phyloP scores from a whole-genome alignment of 345 rosid species.

The Gossypioides kirkii region DNA sequence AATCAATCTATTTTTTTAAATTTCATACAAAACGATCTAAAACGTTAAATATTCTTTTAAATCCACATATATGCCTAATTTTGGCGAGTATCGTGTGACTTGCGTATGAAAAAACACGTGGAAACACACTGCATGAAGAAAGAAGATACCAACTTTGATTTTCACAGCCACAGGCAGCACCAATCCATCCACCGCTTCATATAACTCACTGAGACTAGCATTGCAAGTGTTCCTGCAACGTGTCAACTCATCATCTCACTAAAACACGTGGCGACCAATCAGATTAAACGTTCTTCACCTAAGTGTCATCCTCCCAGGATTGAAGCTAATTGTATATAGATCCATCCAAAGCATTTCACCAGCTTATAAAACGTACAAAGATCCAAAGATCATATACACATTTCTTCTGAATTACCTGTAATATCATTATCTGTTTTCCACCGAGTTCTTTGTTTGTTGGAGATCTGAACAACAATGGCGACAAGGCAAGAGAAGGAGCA shows the following conservation, averaged over 20 bases:
- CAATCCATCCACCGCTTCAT: conserved; percentile 1
- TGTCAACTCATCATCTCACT: not conserved
- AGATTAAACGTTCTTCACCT: not conserved
- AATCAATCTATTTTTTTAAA: no score
- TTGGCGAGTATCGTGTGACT: no score
- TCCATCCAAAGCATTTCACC: not conserved
- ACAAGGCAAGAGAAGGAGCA: conserved; percentile 43
- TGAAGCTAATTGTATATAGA: not conserved
- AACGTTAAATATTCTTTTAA: no score
- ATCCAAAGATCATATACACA: not conserved
- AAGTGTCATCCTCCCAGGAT: conserved; percentile 17
- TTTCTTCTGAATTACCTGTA: not conserved
- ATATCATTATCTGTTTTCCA: not conserved
- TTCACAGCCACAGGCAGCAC: not conserved
- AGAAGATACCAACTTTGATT: not conserved
- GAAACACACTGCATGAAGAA: no score
- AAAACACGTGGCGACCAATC: conserved; percentile 20
- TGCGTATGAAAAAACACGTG: no score
- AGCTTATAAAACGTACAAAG: not conserved
- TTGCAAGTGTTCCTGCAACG: not conserved
- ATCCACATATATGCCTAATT: no score
- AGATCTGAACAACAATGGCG: conserved; percentile 33
- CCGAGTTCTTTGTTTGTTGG: not conserved
- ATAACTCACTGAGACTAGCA: not conserved
- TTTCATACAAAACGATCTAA: no score